phyloP scores from a whole-genome alignment of 2,329 filamentous ascomycete species.

The Hypoxylon sp. region DNA sequence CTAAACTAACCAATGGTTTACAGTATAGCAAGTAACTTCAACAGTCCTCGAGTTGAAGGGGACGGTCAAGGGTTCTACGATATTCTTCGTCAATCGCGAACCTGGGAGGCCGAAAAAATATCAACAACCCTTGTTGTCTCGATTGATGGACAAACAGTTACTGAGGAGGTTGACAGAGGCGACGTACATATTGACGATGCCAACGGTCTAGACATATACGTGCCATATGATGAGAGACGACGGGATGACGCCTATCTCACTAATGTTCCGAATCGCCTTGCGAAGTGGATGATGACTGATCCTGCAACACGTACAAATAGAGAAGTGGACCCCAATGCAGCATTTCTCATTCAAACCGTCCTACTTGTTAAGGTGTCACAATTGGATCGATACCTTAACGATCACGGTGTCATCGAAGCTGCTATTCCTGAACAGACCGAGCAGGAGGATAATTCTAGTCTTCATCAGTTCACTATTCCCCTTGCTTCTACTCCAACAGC shows the following conservation, averaged over 20 bases:
- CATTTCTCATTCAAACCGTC: constrained; percentile 3
- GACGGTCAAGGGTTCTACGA: constrained; percentile 46
- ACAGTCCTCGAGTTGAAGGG: constrained; percentile 45
- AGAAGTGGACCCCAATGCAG: not conserved
- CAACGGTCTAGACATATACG: constrained; percentile 47
- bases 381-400: constrained; percentile 12
- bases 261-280: constrained; percentile 17
- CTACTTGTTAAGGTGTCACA: not conserved
- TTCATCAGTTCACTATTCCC: not conserved
- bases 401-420: constrained; percentile 26
- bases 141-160: constrained; percentile 47
- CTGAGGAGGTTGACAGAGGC: constrained; percentile 41
- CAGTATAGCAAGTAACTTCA: constrained; percentile 52
- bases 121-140: constrained; percentile 49
- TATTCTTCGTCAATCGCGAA: constrained; percentile 42
- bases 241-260: constrained; percentile 12
- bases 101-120: constrained; percentile 55
- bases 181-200: constrained; percentile 40
- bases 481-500: constrained; percentile 7
- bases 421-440: constrained; percentile 10
- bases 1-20: constrained; percentile 1
- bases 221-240: constrained; percentile 50
- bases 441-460: not conserved
- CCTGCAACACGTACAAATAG: constrained; percentile 1
- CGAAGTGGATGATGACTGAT: constrained; percentile 36